Evolutionary conservation across 2,329 filamentous ascomycete species (phyloP), one percentile per base, ranked within the genome.

Genomic region (Aspergillus persii): DNA sequence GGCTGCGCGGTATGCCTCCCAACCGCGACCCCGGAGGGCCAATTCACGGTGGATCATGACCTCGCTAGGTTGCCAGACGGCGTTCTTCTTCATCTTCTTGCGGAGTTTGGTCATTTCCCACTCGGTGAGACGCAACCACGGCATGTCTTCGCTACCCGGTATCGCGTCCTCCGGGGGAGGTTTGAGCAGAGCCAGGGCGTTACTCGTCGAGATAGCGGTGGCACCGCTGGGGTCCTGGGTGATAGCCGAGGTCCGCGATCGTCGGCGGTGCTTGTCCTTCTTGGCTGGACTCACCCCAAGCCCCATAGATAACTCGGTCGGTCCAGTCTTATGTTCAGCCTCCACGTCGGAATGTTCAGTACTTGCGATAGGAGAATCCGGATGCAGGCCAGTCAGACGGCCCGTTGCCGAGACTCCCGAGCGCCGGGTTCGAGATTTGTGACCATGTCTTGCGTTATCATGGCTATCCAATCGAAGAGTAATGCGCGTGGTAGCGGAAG

Each of bases 81-180:
- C 84, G 62, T 89, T 89, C 77, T 89, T 89, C 77, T 89, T 89
- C 86, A 89, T 89, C 64, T 84, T 82, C 72, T 88, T 88, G 54
- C 86, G 80, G 27, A 89, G 73, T 54, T 83, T 85, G 4, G 85
- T 86, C 85, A 89, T 86, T 68, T 89, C 86, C 76, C 83, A 89
- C 64, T 88, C 86, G 2, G 86, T 88, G 62, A 89, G 74, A 58
- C 85, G 84, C 66, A 85, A 78, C 86, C 86, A 89, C 2, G 86
- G 86, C 61, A 82, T 76, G 74, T 83, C 83, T 67, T 83, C 82
- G 72, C 84, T 87, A 50, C 86, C 86, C 27, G 83, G 79, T 56
- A 77, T 77, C 7, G 86, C 85, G 69, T 87, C 83, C 23, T 81
- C 74, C 12, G 86, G 86, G 8, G 86, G 86, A 15, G 84, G 83